Base-by-base conservation (phyloP, 441 rosid genomes). In the Erodium texanum region DNA sequence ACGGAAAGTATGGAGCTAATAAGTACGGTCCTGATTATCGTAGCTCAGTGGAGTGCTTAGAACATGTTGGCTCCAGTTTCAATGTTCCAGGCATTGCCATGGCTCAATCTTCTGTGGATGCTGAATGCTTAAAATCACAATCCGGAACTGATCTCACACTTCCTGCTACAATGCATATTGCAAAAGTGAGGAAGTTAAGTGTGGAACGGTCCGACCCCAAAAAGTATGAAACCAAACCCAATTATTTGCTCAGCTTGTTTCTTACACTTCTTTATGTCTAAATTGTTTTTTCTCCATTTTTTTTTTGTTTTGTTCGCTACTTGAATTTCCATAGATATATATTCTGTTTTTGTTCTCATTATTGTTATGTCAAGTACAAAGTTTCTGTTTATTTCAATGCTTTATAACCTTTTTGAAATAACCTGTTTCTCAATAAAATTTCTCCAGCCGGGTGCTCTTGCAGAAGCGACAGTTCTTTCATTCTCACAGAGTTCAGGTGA, bases 401-500 rank as follows among this genome's bases (percentile, higher is more conserved):
- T 58, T 1, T 68, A 58, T 69, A 71, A 58, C 22, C 64, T 67
- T 23, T 18, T 32, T 68, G 56, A 41, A 38, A 41, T 41, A 41
- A 41, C 48, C 9, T 43, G 34, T 59, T 36, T 69, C 50, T 54
- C n/a, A 69, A 54, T 27, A 16, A 22, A 67, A 9, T 24, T 23
- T 61, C 64, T 77, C 68, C 83, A 83, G 87, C 67, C 81, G 81
- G 16, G 74, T 62, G 66, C 82, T 79, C 66, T 74, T 83, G 71
- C 66, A 85, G 82, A 89, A 86, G 81, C 85, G 96, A 64, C 96
- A 86, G 75, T 96, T 96, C 82, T 96, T 92, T 73, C 99, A 96
- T 75, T 96, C 99, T 1, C 99, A 92, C 81, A 87, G 87, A 73
- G 85, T 81, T 73, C 87, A 83, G 87, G 87, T 83, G 77, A 81